phyloP scores from a whole-genome alignment of 2,329 filamentous ascomycete genomes.

The Clonostachys rosea region DNA sequence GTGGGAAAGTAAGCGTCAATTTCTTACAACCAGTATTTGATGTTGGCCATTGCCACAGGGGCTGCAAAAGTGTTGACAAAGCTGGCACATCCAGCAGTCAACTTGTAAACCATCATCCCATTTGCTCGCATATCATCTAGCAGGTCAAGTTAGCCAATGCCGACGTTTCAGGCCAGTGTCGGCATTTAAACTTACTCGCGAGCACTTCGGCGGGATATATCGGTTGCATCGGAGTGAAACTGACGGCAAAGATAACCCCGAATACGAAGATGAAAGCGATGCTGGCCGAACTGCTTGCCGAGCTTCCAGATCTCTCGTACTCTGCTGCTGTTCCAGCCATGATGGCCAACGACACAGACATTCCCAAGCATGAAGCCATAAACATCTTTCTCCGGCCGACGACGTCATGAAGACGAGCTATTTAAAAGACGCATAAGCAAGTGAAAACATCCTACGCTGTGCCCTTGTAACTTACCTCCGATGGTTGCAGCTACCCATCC shows the following conservation, averaged over 20 bases:
- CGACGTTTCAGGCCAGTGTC: no score
- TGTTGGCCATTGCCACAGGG: slow-evolving; percentile 16
- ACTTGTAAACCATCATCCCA: slow-evolving; percentile 25
- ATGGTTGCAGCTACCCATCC: slow-evolving; percentile 24
- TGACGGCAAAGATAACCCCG: slow-evolving; percentile 19
- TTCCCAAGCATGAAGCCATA: slow-evolving; percentile 22
- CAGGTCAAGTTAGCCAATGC: no score
- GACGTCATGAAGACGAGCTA: slow-evolving; percentile 25
- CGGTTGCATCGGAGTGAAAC: slow-evolving; percentile 29
- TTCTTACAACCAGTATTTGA: slow-evolving; percentile 7
- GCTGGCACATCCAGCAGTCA: slow-evolving; percentile 27
- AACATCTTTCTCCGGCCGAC: slow-evolving; percentile 31
- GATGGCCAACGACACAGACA: slow-evolving; percentile 23
- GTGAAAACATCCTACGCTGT: no score
- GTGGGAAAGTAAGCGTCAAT: no score
- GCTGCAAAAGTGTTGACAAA: slow-evolving; percentile 26
- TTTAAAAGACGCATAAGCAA: no score
- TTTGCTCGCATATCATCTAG: slow-evolving; percentile 23
- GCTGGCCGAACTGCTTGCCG: slow-evolving; percentile 18
- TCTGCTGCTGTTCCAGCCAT: slow-evolving; percentile 24
- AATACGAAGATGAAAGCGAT: slow-evolving; percentile 30
- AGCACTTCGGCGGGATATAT: slow-evolving; percentile 30
- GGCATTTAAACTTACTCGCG: slow-evolving; percentile 15
- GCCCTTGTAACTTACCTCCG: slow-evolving; percentile 6
- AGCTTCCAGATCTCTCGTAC: slow-evolving; percentile 13